phyloP scores from a whole-genome alignment of 2,329 filamentous ascomycete species.

The Scytalidium sp. region DNA sequence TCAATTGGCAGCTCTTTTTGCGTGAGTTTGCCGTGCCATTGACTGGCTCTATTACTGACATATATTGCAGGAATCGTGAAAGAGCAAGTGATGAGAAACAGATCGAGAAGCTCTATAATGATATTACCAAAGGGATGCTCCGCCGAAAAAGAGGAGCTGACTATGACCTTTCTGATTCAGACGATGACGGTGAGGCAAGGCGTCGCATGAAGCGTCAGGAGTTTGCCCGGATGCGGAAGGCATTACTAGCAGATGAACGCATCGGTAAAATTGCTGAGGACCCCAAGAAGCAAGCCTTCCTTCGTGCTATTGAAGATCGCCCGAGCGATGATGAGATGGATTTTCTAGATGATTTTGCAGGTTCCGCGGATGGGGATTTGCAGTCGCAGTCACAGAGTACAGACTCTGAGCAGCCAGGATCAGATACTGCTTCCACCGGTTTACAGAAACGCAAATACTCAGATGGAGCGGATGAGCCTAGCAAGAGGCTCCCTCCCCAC shows the following conservation, averaged over 20 bases:
- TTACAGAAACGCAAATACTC: constrained; percentile 37
- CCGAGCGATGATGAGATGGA: constrained; percentile 74
- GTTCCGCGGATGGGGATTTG: constrained; percentile 35
- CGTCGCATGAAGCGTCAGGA: constrained; percentile 81
- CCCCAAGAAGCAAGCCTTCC: constrained; percentile 84
- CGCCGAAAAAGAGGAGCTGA: constrained; percentile 79
- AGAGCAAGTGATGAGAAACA: constrained; percentile 80
- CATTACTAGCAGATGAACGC: constrained; percentile 82
- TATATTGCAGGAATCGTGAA: constrained; percentile 64
- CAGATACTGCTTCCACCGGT: constrained; percentile 34
- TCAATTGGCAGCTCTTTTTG: constrained; percentile 81
- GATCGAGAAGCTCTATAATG: constrained; percentile 87
- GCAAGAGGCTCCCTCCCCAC: constrained; percentile 54
- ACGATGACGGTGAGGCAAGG: constrained; percentile 77
- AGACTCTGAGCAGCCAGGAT: constrained; percentile 36
- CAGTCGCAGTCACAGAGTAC: constrained; percentile 35
- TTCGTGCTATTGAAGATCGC: constrained; percentile 83
- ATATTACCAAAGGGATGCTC: constrained; percentile 85
- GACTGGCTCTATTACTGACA: constrained; percentile 5
- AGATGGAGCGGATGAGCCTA: constrained; percentile 35
- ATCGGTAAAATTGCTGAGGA: constrained; percentile 88
- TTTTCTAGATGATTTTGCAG: constrained; percentile 58
- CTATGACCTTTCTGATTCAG: constrained; percentile 84
- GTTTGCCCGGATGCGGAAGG: constrained; percentile 88
- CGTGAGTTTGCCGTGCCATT: constrained; percentile 57